These are phyloP conservation scores for Rhamnella rubrinervis DNA, from an alignment of 331 rosid species.

Conservation along the genomic window DNA sequence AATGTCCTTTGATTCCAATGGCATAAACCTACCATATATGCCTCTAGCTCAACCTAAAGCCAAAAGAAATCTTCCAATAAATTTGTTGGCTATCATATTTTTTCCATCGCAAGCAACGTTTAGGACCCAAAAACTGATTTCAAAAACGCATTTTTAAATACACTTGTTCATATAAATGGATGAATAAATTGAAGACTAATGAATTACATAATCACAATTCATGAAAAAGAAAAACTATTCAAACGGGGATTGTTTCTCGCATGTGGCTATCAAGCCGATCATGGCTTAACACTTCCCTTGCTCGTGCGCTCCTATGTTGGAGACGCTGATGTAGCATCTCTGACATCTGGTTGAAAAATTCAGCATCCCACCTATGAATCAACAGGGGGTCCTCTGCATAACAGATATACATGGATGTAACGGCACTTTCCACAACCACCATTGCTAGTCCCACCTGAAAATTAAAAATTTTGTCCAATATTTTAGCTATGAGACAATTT, in stretches of 20 bases:
- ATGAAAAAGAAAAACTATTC: slow-evolving; percentile 7
- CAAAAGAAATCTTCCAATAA: too few relatives aligned
- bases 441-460: slow-evolving; percentile 90
- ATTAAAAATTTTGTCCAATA: slow-evolving; percentile 3
- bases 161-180: neutral
- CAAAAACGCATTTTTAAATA: neutral
- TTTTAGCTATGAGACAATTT: neutral
- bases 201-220: slow-evolving; percentile 11
- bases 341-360: slow-evolving; percentile 86
- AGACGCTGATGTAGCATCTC: slow-evolving; percentile 93
- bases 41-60: too few relatives aligned
- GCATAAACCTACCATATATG: too few relatives aligned
- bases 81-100: too few relatives aligned
- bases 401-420: slow-evolving; percentile 89
- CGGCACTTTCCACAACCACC: slow-evolving; percentile 97
- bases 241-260: slow-evolving; percentile 37
- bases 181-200: slow-evolving; percentile 13
- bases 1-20: too few relatives aligned
- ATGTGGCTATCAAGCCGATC: slow-evolving; percentile 44
- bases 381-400: slow-evolving; percentile 91
- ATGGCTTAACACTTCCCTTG: slow-evolving; percentile 60
- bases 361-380: slow-evolving; percentile 89
- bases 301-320: slow-evolving; percentile 78
- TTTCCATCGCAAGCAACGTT: too few relatives aligned
- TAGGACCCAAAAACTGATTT: neutral